These are phyloP conservation scores for Beauveria bassiana DNA, from an alignment of 2,329 filamentous ascomycete genomes.

Conservation along the genomic window DNA sequence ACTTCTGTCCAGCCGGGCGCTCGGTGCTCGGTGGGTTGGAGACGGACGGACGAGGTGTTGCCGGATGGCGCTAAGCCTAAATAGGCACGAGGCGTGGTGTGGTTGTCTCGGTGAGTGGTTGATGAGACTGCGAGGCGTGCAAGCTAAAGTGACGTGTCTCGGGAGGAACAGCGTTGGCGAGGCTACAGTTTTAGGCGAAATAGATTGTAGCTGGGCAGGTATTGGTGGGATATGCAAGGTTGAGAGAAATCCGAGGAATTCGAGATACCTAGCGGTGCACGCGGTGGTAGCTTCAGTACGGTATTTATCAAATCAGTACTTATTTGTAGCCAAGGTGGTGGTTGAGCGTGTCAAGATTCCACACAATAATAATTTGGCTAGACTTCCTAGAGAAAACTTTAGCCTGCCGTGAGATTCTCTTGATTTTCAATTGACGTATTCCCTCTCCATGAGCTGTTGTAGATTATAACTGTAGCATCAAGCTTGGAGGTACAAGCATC, in stretches of 20 bases:
- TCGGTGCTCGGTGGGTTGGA: not conserved
- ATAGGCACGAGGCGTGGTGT: not conserved
- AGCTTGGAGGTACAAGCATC: not conserved
- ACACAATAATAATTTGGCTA: too few species aligned
- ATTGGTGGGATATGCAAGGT: too few species aligned
- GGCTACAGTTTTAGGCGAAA: not conserved
- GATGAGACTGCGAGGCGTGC: not conserved
- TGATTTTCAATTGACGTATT: not conserved
- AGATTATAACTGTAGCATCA: not conserved
- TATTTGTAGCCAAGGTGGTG: too few species aligned
- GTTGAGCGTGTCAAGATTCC: too few species aligned
- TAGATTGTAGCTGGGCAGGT: not conserved
- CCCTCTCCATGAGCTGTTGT: not conserved
- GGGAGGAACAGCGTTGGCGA: too few species aligned
- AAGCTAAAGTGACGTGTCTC: too few species aligned
- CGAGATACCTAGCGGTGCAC: too few species aligned
- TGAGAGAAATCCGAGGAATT: too few species aligned
- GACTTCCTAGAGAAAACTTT: too few species aligned
- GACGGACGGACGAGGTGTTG: not conserved
- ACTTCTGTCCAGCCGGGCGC: not conserved
- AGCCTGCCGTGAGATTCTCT: too few species aligned
- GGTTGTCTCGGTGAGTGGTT: not conserved
- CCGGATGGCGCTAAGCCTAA: not conserved
- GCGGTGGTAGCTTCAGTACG: too few species aligned
- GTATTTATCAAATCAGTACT: too few species aligned